A percentile compares a stretch with the other conserved stretches of the same genome.
These are phyloP conservation scores for Kazachstania bromeliacearum DNA, from an alignment of 805 yeast genomes.

Conservation along the genomic window DNA sequence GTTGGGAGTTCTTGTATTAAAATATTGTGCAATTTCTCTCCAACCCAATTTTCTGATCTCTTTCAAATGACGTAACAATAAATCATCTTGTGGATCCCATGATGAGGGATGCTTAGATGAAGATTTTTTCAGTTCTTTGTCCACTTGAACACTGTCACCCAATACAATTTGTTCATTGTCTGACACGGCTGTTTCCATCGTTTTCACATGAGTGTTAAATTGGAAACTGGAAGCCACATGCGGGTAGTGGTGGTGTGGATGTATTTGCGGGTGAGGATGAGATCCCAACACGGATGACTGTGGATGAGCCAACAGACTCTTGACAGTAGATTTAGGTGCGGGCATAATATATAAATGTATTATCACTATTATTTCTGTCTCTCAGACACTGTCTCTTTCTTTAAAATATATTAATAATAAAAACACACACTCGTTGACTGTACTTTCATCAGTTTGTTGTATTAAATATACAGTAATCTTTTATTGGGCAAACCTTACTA, in stretches of 20 bases:
- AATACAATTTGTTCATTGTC: not conserved
- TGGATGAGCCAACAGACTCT: constrained; percentile 9
- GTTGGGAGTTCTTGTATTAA: constrained; percentile 73
- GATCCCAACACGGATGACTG: constrained; percentile 13
- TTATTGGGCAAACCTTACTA: too few species aligned
- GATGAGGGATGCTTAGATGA: constrained; percentile 43
- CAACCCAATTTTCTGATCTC: constrained; percentile 80
- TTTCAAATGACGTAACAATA: constrained; percentile 61
- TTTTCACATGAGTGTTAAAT: not conserved
- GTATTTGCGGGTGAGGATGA: constrained; percentile 19
- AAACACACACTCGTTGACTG: too few species aligned
- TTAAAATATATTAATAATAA: too few species aligned
- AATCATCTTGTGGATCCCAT: constrained; percentile 76
- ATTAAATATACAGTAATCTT: too few species aligned
- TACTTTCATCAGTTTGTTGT: too few species aligned
- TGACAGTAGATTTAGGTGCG: constrained; percentile 15
- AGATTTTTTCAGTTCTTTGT: too few species aligned
- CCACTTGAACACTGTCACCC: not conserved
- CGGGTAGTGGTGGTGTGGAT: constrained; percentile 6
- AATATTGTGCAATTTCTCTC: constrained; percentile 77
- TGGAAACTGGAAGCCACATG: not conserved
- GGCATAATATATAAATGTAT: constrained; percentile 7
- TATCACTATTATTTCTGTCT: too few species aligned
- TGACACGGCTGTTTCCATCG: constrained; percentile 1
- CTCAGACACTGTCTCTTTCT: too few species aligned